Conservation (phyloP, 2,329 filamentous ascomycete species). For the Colletotrichum sp. region DNA sequence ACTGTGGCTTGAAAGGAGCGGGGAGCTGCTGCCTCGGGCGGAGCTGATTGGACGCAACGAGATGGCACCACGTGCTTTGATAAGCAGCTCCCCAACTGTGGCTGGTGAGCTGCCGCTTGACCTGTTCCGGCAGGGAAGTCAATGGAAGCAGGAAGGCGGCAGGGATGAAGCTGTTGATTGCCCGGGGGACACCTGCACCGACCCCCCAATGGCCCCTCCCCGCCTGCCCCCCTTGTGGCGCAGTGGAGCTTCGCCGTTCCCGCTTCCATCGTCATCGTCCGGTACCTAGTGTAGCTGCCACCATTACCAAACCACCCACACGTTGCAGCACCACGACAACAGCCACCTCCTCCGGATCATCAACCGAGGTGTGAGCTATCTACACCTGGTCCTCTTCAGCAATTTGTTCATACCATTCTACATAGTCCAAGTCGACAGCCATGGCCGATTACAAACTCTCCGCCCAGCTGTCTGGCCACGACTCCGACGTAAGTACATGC, state of each 20-base stretch:
- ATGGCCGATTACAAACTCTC: conserved; percentile 94
- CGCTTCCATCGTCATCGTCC: conserved; percentile 14
- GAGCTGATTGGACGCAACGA: background rate
- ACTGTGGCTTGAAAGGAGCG: background rate
- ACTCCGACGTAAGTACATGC: conserved; percentile 78
- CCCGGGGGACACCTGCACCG: background rate
- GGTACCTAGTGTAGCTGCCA: conserved; percentile 1
- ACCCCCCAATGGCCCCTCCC: background rate
- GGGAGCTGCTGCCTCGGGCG: background rate
- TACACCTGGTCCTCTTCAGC: background rate
- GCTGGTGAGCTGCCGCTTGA: background rate
- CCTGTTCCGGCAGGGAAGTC: background rate
- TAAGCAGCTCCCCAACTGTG: background rate
- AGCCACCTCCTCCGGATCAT: background rate
- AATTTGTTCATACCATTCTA: background rate
- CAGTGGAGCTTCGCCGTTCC: conserved; percentile 16
- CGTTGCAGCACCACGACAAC: background rate
- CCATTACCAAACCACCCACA: background rate
- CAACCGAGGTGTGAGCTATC: background rate
- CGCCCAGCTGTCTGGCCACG: conserved; percentile 85
- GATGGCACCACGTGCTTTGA: background rate
- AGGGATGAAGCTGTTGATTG: conserved; percentile 17
- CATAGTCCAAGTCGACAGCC: conserved; percentile 20
- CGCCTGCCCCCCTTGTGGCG: conserved; percentile 11
- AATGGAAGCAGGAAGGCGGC: conserved; percentile 9